Evolutionary conservation across 768 basidiomycete species (phyloP).

Genomic region (Auriscalpium microsporum): DNA sequence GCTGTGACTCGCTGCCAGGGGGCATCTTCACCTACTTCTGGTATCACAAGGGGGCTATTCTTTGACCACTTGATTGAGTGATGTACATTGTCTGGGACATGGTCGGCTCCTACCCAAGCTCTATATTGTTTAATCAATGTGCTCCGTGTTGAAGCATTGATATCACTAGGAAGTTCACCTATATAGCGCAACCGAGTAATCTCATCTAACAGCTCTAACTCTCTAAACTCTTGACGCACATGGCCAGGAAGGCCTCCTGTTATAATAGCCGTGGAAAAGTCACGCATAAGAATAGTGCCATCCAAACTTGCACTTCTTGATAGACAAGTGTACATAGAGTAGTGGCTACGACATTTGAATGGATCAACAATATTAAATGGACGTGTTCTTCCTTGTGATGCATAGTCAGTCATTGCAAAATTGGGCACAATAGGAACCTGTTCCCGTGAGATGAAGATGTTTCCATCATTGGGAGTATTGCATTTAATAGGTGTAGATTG

Average conservation of each 20-base stretch:
- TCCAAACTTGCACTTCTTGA: slow-evolving; percentile 11
- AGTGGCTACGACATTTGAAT: slow-evolving; percentile 3
- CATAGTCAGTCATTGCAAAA: slow-evolving; percentile 20
- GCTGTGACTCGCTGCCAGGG: not conserved
- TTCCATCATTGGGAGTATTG: slow-evolving; percentile 2
- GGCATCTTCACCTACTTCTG: not conserved
- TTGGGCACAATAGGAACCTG: slow-evolving; percentile 15
- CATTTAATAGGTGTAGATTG: not conserved
- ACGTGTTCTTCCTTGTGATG: slow-evolving; percentile 17
- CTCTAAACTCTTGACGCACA: slow-evolving; percentile 15
- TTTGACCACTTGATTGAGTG: not conserved
- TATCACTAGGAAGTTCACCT: not conserved
- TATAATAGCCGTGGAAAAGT: slow-evolving; percentile 4
- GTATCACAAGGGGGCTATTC: not conserved
- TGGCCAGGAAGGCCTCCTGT: slow-evolving; percentile 5
- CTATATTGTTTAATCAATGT: not conserved
- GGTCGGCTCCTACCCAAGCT: not conserved
- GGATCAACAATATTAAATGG: slow-evolving; percentile 13
- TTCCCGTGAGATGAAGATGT: not conserved
- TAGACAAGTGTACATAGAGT: slow-evolving; percentile 17
- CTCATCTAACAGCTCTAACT: slow-evolving; percentile 9
- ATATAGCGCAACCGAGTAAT: slow-evolving; percentile 3
- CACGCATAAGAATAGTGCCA: slow-evolving; percentile 13
- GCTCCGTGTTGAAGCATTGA: not conserved
- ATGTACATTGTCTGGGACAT: slow-evolving; percentile 3